These are phyloP conservation scores for Artemisia annua DNA, from an alignment of 129 eudicot species.

Conservation along the genomic window DNA sequence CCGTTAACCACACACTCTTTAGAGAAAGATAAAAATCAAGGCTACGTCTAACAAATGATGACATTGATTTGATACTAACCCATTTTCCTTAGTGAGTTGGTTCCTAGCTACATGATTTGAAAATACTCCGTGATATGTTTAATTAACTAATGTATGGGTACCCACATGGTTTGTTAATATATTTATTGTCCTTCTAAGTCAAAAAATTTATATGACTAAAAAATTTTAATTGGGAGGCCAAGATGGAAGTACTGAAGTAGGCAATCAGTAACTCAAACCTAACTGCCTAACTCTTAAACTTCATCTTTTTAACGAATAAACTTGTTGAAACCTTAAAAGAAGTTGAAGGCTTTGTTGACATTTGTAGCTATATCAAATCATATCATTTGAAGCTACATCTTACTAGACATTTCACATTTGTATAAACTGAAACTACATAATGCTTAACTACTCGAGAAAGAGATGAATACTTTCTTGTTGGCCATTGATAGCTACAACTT, in stretches of 20 bases:
- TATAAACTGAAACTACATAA: too few relatives aligned
- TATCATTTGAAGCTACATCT: too few relatives aligned
- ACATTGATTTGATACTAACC: constrained; percentile 7
- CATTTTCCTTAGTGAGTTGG: background rate
- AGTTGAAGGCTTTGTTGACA: too few relatives aligned
- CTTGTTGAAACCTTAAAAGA: too few relatives aligned
- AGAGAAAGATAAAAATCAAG: too few relatives aligned
- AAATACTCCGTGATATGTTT: background rate
- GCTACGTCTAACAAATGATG: constrained; percentile 24
- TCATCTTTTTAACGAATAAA: too few relatives aligned
- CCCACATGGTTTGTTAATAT: background rate
- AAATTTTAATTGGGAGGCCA: background rate
- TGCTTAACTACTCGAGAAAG: too few relatives aligned
- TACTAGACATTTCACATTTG: too few relatives aligned
- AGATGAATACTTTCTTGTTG: too few relatives aligned
- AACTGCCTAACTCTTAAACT: background rate
- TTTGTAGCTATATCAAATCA: too few relatives aligned
- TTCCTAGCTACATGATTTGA: constrained; percentile 15
- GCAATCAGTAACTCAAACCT: constrained; percentile 4
- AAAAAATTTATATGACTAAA: background rate
- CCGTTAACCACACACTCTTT: too few relatives aligned
- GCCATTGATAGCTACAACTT: too few relatives aligned
- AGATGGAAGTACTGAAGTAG: background rate
- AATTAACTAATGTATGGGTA: constrained; percentile 3
- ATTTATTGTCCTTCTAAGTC: background rate